Evolutionary conservation across 2,329 filamentous ascomycete genomes (phyloP).

Genomic region (Paraphoma chrysanthemicola): DNA sequence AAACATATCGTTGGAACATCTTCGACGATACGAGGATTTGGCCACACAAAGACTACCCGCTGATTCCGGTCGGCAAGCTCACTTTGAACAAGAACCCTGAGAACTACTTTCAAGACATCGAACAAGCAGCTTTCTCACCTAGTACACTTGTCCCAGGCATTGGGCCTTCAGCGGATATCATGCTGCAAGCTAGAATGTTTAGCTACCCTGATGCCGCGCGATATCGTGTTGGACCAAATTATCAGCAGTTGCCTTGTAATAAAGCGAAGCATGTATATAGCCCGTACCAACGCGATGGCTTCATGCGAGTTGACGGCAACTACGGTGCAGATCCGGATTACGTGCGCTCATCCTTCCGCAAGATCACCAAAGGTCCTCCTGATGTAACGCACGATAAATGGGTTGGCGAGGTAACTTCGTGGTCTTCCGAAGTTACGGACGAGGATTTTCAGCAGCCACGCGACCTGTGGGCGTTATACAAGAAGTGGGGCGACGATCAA

Average conservation of each 20-base stretch:
- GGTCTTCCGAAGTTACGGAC: conserved; percentile 47
- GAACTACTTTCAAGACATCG: conserved; percentile 75
- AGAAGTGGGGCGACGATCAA: conserved; percentile 33
- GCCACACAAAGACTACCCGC: conserved; percentile 59
- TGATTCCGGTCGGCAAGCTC: conserved; percentile 58
- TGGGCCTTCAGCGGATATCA: conserved; percentile 66
- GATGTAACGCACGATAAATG: conserved; percentile 32
- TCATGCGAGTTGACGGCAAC: conserved; percentile 48
- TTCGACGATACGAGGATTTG: conserved; percentile 66
- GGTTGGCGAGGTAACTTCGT: conserved; percentile 21
- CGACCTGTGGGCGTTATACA: conserved; percentile 53
- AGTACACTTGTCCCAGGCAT: conserved; percentile 70
- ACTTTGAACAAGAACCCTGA: conserved; percentile 61
- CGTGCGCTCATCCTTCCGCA: conserved; percentile 38
- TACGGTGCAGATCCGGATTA: conserved; percentile 57
- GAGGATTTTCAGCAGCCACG: conserved; percentile 61
- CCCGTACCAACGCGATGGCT: conserved; percentile 40
- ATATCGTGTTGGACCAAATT: conserved; percentile 57
- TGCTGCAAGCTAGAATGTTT: conserved; percentile 69
- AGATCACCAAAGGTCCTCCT: conserved; percentile 11
- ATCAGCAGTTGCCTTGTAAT: conserved; percentile 55
- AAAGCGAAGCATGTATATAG: conserved; percentile 35
- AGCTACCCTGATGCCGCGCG: conserved; percentile 65
- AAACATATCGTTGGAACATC: conserved; percentile 56
- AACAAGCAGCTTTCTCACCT: conserved; percentile 72